Evolutionary conservation across 805 yeast species (phyloP).

Genomic region (Kazachstania kunashirensis): DNA sequence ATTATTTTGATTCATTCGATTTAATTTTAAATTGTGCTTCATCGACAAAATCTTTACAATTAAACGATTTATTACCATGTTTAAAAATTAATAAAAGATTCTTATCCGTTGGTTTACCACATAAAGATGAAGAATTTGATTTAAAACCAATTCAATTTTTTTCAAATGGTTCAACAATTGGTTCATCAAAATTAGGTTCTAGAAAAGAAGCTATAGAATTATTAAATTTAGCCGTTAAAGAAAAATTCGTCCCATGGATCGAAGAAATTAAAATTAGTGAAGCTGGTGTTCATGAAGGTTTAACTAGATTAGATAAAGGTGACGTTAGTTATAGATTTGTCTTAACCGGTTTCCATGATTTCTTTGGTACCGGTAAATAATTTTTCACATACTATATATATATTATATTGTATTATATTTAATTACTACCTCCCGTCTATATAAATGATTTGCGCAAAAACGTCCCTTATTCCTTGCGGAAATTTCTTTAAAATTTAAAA

Average conservation of each 20-base stretch:
- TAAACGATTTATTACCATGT: conserved; percentile 1
- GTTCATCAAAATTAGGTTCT: conserved; percentile 2
- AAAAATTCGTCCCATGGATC: conserved; percentile 1
- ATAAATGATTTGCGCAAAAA: too few species aligned
- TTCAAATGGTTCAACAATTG: background rate
- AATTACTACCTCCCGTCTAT: too few species aligned
- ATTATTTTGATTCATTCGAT: conserved; percentile 1
- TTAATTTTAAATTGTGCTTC: conserved; percentile 3
- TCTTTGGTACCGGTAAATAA: conserved; percentile 2
- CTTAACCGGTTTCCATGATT: conserved; percentile 1
- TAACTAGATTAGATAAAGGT: conserved; percentile 2
- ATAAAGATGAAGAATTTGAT: conserved; percentile 2
- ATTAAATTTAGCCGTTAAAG: background rate
- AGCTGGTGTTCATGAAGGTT: conserved; percentile 3
- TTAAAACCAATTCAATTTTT: conserved; percentile 1
- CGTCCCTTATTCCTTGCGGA: too few species aligned
- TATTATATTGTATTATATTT: too few species aligned
- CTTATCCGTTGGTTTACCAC: conserved; percentile 3
- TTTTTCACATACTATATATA: too few species aligned
- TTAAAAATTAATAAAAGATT: conserved; percentile 2
- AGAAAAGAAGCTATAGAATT: conserved; percentile 2
- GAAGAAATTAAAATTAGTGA: conserved; percentile 1
- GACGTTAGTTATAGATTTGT: conserved; percentile 4
- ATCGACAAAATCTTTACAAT: background rate
- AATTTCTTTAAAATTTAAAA: too few species aligned